Base-by-base conservation (phyloP, 441 rosid species). In the Brassica hybrid region DNA sequence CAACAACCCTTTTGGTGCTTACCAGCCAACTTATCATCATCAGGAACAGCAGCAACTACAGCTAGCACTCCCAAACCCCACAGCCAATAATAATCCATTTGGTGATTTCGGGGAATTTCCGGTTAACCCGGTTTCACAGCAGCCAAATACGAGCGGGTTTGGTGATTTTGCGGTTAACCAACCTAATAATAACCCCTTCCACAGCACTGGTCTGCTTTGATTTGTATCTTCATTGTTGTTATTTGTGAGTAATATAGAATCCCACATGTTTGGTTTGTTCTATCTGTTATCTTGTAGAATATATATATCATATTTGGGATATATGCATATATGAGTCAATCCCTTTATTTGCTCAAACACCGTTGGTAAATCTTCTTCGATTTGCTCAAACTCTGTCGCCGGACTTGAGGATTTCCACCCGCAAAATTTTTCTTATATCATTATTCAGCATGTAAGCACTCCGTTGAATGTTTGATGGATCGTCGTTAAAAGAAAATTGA, bases 171-270 rank as follows among this genome's bases (percentile, higher is more conserved):
- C 94, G 0, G 83, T 60, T 7, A 86, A 89, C 81, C 88, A 80
- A 30, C 43, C 76, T 11, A 88, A 76, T 72, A 95, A 93, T 73
- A 95, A 95, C 81, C 98, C 99, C 36, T 95, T 95, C 34, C 94
- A 93, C 65, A 85, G 89, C 84, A 81, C 90, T 3, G 91, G 96
- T 17, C 87, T 95, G n/a, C 64, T 93, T 83, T 93, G 81, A 85
- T 75, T 21, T 67, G 78, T 68, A 71, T 67, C 57, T 69, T 72
- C 16, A 23, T 74, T n/a, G 77, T 74, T 74, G 75, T 70, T 77
- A 30, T 41, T 9, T 69, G 57, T 70, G 79, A 75, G 73, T 74
- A 79, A 69, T 69, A 74, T 56, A 57, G 45, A 45, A 12, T 12
- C 50, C 71, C 65, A 52, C 70, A 68, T 78, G 70, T 25, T 73